Percentiles rank a stretch among this genome's conserved stretches.
These are phyloP conservation scores for Citrus sp. DNA, from an alignment of 345 rosid species.

Conservation along the genomic window DNA sequence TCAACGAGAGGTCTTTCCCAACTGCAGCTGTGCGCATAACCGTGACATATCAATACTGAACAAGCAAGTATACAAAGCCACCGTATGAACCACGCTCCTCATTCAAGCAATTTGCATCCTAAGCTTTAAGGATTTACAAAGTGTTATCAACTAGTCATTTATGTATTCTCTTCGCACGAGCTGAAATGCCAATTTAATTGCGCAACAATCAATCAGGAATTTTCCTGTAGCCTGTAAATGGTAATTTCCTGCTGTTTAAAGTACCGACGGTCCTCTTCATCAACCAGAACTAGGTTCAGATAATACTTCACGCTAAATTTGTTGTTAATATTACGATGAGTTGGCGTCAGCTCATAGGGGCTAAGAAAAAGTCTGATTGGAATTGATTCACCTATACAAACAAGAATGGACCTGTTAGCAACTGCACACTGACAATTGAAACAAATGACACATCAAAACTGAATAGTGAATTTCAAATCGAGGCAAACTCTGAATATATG, in stretches of 20 bases:
- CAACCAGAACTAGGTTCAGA: conserved; percentile 92
- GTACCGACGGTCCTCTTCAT: conserved; percentile 96
- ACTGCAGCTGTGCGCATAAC: not conserved
- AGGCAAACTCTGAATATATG: too few species aligned
- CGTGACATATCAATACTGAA: conserved; percentile 2
- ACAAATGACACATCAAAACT: not conserved
- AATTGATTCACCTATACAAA: conserved; percentile 80
- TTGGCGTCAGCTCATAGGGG: conserved; percentile 94
- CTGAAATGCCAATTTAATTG: conserved; percentile 13
- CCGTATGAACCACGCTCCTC: conserved; percentile 10
- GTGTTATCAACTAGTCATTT: conserved; percentile 12
- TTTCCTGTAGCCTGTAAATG: conserved; percentile 77
- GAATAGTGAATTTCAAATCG: not conserved
- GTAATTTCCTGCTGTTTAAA: conserved; percentile 98
- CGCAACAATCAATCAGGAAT: conserved; percentile 28
- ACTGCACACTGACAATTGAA: not conserved
- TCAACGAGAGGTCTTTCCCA: conserved; percentile 4
- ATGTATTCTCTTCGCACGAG: conserved; percentile 9
- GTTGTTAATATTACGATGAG: conserved; percentile 92
- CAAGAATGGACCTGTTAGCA: conserved; percentile 12
- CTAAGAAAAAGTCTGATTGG: conserved; percentile 93
- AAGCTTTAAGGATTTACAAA: conserved; percentile 36
- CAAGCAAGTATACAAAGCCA: conserved; percentile 21
- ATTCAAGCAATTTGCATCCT: conserved; percentile 13
- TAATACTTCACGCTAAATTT: conserved; percentile 94